Percentiles rank a stretch among this genome's conserved stretches.
Evolutionary conservation across 768 basidiomycete genomes (phyloP).

Genomic region (Mycena amicta): DNA sequence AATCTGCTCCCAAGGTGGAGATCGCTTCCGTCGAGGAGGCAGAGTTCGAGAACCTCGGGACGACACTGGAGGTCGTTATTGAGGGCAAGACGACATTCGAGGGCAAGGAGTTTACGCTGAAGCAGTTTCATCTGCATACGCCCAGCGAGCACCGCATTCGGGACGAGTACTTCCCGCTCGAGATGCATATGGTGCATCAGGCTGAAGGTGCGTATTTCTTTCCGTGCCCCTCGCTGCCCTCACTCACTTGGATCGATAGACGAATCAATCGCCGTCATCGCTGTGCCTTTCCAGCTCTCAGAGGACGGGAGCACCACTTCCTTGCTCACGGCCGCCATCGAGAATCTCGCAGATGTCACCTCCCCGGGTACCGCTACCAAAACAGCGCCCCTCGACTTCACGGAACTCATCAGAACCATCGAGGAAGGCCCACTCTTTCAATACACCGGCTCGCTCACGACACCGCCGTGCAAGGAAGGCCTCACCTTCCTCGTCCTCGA

Average conservation of each 20-base stretch:
- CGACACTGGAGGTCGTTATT: slow-evolving; percentile 20
- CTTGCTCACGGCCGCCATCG: slow-evolving; percentile 17
- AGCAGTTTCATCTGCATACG: slow-evolving; percentile 23
- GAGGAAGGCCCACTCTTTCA: slow-evolving; percentile 15
- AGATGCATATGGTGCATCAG: slow-evolving; percentile 24
- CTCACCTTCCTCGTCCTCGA: slow-evolving; percentile 21
- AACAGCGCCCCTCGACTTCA: slow-evolving; percentile 18
- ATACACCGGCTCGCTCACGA: slow-evolving; percentile 22
- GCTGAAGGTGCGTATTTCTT: slow-evolving; percentile 7
- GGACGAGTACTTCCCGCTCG: slow-evolving; percentile 23
- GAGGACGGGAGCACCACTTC: slow-evolving; percentile 20
- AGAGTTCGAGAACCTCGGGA: slow-evolving; percentile 21
- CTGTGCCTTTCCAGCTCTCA: slow-evolving; percentile 21
- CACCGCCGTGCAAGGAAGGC: slow-evolving; percentile 22
- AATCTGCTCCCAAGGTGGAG: slow-evolving; percentile 10
- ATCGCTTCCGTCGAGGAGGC: slow-evolving; percentile 16
- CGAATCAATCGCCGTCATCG: slow-evolving; percentile 20
- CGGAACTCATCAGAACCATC: slow-evolving; percentile 12
- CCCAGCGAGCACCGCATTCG: slow-evolving; percentile 23
- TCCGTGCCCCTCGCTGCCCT: not conserved
- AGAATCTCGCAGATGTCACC: slow-evolving; percentile 12
- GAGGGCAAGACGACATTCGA: slow-evolving; percentile 16
- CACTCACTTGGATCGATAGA: too few species aligned
- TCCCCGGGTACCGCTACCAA: slow-evolving; percentile 17
- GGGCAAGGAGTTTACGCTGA: slow-evolving; percentile 16